Base-by-base conservation (phyloP, 805 yeast genomes). In the Metschnikowia picachoensis region DNA sequence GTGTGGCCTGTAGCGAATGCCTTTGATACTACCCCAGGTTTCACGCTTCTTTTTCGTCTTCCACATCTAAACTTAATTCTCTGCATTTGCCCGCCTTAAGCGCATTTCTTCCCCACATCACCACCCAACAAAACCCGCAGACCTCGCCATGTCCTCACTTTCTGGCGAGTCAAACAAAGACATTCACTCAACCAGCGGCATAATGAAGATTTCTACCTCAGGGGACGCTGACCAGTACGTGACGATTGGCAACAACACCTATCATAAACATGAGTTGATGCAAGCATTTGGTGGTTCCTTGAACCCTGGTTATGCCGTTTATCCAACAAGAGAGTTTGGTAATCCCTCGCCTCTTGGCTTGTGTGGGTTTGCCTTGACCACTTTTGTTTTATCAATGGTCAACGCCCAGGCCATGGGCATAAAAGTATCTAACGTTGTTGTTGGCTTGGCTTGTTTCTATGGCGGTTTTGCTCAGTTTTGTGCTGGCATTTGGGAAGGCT, bases 301-400 rank as follows among this genome's bases (percentile, higher is more conserved):
- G 54, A 64, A 60, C 46, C 67, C 71, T 3, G 70, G 69, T 35
- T 52, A 56, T 13, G 37, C 63, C 0, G 67, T 68, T 13, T 58
- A 52, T 38, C 76, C 92, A 13, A 60, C 68, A 8, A 82, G 83
- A 56, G 74, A 74, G 52, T 73, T 82, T 55, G 87, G 51, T 41
- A 56, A 56, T 37, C 59, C 59, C 8, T 50, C 59, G 20, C 59
- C 59, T 4, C 51, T 56, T 12, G 59, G 59, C 4, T 47, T 56
- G 50, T 50, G 57, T 39, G 59, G 49, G 3, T 56, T 56, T 35
- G 58, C 55, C 30, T 28, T 56, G 49, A 54, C 59, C 30, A 56
- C 59, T 1, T 56, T 56, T 39, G 53, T 52, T 15, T 51, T 56
- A 37, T 54, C 58, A 9, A 48, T 56, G 58, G 17, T 41, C 28